Base-by-base conservation (phyloP, 73 alveolate species). In the Blepharisma japonicum region DNA sequence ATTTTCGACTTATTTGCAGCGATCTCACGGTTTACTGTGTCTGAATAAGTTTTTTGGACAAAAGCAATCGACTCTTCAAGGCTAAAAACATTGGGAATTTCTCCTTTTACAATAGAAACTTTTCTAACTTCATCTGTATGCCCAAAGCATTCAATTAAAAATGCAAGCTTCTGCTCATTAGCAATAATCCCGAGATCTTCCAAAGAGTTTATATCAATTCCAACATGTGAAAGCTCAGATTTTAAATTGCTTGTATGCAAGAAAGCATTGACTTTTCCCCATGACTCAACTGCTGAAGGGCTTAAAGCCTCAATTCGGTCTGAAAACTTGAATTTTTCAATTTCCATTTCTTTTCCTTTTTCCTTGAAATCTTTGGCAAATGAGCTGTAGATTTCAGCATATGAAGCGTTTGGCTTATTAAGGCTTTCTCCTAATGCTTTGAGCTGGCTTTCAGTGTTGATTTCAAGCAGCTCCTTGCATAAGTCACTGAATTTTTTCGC, bases 61-160 rank as follows among this genome's bases (percentile, higher is more conserved):
- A 61, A 61, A 9, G 3, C 11, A n/a, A 18, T 1, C 0, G 48
- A 61, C 49, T 61, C 74, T 2, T 61, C 74, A 25, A 5, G 23
- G 23, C 47, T 9, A 25, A 18, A 61, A 25, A 11, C 14, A 25
- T 14, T 61, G 14, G 74, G 5, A 25, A 20, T 14, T 2, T 14
- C 47, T 20, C 46, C 46, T 25, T 25, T 9, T 61, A 2, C 74
- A 25, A 61, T 25, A 0, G 74, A n/a, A 3, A 14, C 74, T 61
- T 61, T 61, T 61, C 74, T n/a, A 53, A 32, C 3, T 4, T 61
- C 74, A 14, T 61, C 23, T 25, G 14, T 61, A 14, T 61, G 74
- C 23, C 74, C 74, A 9, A 61, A 61, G 47, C 47, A n/a, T 25
- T 61, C 47, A 25, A 61, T 8, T 14, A 61, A n/a, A 25, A 61